Evolutionary conservation across 495 filamentous ascomycete genomes (phyloP), one percentile per base, ranked within the genome.

Genomic region (Clohesyomyces aquaticus): DNA sequence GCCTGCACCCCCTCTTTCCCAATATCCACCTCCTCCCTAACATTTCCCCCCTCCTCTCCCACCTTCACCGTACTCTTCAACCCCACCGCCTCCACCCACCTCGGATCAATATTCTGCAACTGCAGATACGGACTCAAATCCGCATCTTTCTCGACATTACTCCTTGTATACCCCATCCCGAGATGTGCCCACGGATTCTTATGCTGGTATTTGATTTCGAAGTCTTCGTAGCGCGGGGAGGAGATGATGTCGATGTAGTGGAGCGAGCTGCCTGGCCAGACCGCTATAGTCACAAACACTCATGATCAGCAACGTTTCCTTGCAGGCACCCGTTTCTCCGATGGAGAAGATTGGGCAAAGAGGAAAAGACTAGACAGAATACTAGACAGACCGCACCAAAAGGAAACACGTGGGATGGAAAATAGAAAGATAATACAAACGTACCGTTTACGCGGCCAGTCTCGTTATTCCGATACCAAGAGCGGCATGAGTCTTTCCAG

Each of bases 381-480:
- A 14, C 45, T 48, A 16, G 21, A 8, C 45, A 48, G 8, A 8
- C 21, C 22, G 22, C 22, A 4, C 22, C 16, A 46, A 19, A n/a
- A 19, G 42, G 22, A n/a, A 46, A 11, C 8, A 16, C 45, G 23
- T 21, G n/a, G 29, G 21, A 59, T 3, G n/a, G 38, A 45, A 41
- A 9, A 32, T 6, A 41, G 19, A 16, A 28, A 21, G 38, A 41
- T 43, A 16, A 35, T 23, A 23, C 41, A 16, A 19, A 52, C 47
- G 25, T 12, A 64, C 61, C 66, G 42, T 74, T 76, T 3, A 76
- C 72, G 11, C 72, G 48, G 16, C 74, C 74, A 14, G 72, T 76
- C 1, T 74, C 69, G 59, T 76, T 76, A 61, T 76, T 64, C 54
- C 72, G 70, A 50, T 75, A 75, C 72, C 74, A 74, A 21, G 55